Evolutionary conservation across 495 filamentous ascomycete genomes (phyloP), one percentile per base, ranked within the genome.

Genomic region (Acidiella bohemica): DNA sequence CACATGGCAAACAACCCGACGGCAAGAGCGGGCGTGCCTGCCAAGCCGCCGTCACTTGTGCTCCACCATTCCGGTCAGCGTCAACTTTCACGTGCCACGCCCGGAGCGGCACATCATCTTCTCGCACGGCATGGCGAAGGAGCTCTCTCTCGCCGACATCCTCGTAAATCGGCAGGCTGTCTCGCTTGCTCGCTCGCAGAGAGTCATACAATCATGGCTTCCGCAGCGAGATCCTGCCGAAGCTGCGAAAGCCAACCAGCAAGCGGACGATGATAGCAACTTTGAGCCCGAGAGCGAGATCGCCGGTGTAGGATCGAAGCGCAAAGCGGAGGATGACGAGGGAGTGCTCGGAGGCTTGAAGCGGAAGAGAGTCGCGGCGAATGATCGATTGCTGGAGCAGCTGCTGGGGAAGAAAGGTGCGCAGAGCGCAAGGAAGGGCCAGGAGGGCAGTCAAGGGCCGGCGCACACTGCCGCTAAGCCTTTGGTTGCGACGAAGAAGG

Each of bases 151-250:
- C 25, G 60, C 50, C n/a, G 67, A 70, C 47, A 49, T 63, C 25
- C 55, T 70, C 11, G 55, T 61, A 35, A 70, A 70, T 36, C 51
- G 56, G 5, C 48, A 60, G 32, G 64, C 58, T 37, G 51, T 71
- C 22, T 59, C 56, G 5, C 49, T 71, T 21, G 65, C 67, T 5
- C 59, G 63, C 25, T 57, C 56, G 17, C 59, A 66, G 41, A 50
- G 54, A 5, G 40, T 71, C 6, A 42, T 73, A 14, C 56, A 59
- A 22, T 69, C 67, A 47, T 71, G 65, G 67, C 59, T 66, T 16
- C 72, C 72, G 8, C 49, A 56, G 12, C 16, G 21, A 39, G 3
- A 14, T 4, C 6, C 31, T 6, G 12, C 31, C 2, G 42, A 57
- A 5, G 63, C 63, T 18, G 68, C 71, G 42, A 47, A 59, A 29